phyloP scores from a whole-genome alignment of 805 yeast genomes.

The Kodamaea hsintzibuensis region DNA sequence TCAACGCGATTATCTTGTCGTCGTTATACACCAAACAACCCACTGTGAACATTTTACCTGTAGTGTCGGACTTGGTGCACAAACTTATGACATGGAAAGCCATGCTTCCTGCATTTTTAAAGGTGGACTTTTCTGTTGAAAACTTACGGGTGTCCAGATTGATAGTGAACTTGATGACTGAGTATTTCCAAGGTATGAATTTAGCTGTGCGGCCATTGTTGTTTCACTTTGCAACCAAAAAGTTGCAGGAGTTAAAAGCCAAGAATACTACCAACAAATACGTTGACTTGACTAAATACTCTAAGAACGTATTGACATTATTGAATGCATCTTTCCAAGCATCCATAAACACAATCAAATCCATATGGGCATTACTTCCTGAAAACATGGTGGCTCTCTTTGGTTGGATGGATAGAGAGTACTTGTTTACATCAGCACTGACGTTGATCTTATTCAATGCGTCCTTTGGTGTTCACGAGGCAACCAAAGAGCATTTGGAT shows the following conservation, averaged over 20 bases:
- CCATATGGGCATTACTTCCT: conserved; percentile 72
- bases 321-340: conserved; percentile 80
- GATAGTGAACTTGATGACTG: conserved; percentile 75
- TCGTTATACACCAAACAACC: conserved; percentile 76
- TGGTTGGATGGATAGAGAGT: conserved; percentile 87
- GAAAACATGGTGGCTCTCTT: conserved; percentile 82
- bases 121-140: conserved; percentile 59
- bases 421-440: conserved; percentile 73
- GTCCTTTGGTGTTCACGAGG: conserved; percentile 80
- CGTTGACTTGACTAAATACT: conserved; percentile 66
- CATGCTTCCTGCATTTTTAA: conserved; percentile 60
- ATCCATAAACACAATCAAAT: conserved; percentile 70
- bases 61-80: conserved; percentile 67
- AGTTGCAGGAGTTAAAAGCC: conserved; percentile 50
- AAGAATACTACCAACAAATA: conserved; percentile 47
- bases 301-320: conserved; percentile 65
- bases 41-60: conserved; percentile 71
- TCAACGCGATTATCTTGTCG: conserved; percentile 70
- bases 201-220: conserved; percentile 75
- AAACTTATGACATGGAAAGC: conserved; percentile 68
- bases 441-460: conserved; percentile 73
- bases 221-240: conserved; percentile 73
- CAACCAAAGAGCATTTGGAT: conserved; percentile 68
- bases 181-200: conserved; percentile 80
- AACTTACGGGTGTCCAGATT: conserved; percentile 61